Evolutionary conservation across 768 basidiomycete genomes (phyloP).

Genomic region (Agaricus subrufescens): DNA sequence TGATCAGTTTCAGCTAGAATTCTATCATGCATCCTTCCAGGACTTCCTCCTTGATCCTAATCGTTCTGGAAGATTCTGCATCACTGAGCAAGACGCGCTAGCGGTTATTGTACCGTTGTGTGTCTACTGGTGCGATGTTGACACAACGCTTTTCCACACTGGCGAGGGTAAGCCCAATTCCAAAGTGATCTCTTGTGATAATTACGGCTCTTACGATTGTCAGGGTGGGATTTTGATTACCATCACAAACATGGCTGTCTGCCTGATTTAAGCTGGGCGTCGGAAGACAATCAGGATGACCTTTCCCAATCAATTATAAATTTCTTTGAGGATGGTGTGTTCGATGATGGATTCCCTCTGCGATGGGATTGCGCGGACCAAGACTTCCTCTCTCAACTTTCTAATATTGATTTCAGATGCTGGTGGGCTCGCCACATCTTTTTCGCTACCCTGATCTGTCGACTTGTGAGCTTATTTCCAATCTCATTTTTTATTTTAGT

Average conservation of each 20-base stretch:
- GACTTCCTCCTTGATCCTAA: background rate
- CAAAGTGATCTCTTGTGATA: background rate
- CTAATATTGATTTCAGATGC: background rate
- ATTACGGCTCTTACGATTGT: background rate
- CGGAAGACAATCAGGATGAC: background rate
- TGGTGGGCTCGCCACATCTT: background rate
- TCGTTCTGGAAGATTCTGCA: background rate
- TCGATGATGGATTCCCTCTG: no score
- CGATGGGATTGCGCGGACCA: background rate
- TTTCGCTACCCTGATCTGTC: background rate
- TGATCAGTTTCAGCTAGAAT: background rate
- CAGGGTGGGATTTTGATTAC: background rate
- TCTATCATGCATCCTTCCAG: constrained; percentile 3
- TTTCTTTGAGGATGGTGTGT: no score
- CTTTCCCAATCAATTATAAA: no score
- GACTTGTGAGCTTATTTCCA: no score
- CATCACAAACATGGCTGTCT: background rate
- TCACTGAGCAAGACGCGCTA: background rate
- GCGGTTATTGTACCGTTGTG: background rate
- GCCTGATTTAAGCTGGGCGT: background rate
- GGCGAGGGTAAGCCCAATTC: background rate
- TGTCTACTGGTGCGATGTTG: background rate
- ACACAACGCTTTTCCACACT: background rate
- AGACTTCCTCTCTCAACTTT: background rate
- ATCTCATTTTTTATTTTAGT: no score